Conservation (phyloP, 2,329 filamentous ascomycete genomes). For the Tricladium varicosporioides region DNA sequence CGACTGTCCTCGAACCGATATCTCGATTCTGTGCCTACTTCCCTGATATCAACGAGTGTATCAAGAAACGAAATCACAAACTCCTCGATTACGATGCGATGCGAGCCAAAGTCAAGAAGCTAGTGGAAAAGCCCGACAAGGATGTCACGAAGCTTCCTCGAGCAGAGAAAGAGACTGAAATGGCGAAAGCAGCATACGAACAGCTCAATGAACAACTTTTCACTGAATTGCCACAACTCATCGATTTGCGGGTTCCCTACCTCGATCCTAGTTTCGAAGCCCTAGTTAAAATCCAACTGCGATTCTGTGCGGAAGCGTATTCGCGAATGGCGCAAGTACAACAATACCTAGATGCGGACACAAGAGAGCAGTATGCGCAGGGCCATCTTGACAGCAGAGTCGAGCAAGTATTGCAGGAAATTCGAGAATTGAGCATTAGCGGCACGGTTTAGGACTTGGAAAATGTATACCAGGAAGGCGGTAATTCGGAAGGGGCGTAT, state of each 20-base stretch:
- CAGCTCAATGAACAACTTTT: conserved; percentile 96
- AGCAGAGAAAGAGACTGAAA: conserved; percentile 93
- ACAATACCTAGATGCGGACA: conserved; percentile 95
- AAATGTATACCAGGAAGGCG: background rate
- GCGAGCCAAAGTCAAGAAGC: conserved; percentile 92
- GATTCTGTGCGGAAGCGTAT: conserved; percentile 98
- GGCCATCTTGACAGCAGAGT: conserved; percentile 89
- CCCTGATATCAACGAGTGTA: conserved; percentile 98
- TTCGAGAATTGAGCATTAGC: conserved; percentile 91
- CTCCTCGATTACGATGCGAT: conserved; percentile 97
- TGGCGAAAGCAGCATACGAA: conserved; percentile 91
- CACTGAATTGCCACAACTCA: conserved; percentile 88
- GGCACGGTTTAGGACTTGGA: conserved; percentile 53
- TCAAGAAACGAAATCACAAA: conserved; percentile 98
- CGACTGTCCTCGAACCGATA: conserved; percentile 94
- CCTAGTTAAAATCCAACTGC: conserved; percentile 94
- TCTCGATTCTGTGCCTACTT: conserved; percentile 97
- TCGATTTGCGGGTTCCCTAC: conserved; percentile 95
- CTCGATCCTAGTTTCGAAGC: conserved; percentile 97
- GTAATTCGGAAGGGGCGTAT: conserved; percentile 18
- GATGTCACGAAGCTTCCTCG: conserved; percentile 94
- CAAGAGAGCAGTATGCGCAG: conserved; percentile 91
- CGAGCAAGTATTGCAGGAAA: conserved; percentile 95
- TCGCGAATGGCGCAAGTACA: conserved; percentile 98
- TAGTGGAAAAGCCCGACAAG: conserved; percentile 98